A percentile compares a stretch with the other conserved stretches of the same genome.
phyloP scores from a whole-genome alignment of 2,329 filamentous ascomycete species.

The Phymatotrichopsis omnivora region DNA sequence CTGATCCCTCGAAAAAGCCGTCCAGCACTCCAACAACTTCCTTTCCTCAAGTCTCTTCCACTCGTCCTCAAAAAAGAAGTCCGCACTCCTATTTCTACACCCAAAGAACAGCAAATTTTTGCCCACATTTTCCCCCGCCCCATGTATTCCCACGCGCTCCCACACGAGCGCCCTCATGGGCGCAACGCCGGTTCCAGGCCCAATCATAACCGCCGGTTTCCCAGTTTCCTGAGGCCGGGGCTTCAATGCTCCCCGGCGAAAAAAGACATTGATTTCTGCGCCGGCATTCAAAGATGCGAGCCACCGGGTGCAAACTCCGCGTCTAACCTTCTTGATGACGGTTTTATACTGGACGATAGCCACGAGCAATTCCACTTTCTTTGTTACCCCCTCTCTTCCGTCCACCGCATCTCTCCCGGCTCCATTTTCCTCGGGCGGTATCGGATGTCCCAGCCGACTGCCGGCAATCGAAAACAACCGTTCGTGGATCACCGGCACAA shows the following conservation, averaged over 20 bases:
- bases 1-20: constrained; percentile 61
- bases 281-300: constrained; percentile 53
- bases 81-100: constrained; percentile 60
- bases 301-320: constrained; percentile 86
- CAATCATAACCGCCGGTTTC: constrained; percentile 62
- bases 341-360: constrained; percentile 89
- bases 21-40: constrained; percentile 45
- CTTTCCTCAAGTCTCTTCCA: constrained; percentile 47
- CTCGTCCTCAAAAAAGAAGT: constrained; percentile 74
- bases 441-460: constrained; percentile 38
- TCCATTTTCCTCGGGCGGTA: background rate
- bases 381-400: too few relatives aligned
- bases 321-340: constrained; percentile 68
- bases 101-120: constrained; percentile 67
- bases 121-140: constrained; percentile 31
- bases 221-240: too few relatives aligned
- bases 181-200: constrained; percentile 77
- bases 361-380: constrained; percentile 58
- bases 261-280: constrained; percentile 49
- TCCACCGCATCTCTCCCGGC: too few relatives aligned
- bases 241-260: constrained; percentile 45
- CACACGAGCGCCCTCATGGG: constrained; percentile 74
- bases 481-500: constrained; percentile 75
- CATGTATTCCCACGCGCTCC: constrained; percentile 45
- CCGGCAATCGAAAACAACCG: constrained; percentile 89